phyloP scores from a whole-genome alignment of 2,329 filamentous ascomycete genomes.

The Whalleya microplaca region DNA sequence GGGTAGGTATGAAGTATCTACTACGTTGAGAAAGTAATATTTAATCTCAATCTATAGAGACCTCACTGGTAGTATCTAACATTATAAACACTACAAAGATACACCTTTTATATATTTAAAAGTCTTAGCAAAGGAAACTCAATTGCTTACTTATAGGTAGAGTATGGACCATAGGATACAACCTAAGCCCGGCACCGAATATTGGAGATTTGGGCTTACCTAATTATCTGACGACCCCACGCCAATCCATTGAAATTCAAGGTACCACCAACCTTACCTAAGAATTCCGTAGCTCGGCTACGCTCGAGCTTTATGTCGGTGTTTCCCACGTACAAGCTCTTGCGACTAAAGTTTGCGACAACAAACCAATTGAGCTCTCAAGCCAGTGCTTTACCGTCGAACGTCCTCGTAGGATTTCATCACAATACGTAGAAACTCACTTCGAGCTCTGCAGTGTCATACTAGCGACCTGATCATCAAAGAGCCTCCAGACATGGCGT shows the following conservation, averaged over 20 bases:
- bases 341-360: background rate
- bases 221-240: constrained; percentile 8
- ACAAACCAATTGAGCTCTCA: background rate
- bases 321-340: background rate
- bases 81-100: no score
- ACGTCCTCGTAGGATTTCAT: background rate
- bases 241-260: constrained; percentile 20
- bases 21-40: background rate
- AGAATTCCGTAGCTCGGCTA: background rate
- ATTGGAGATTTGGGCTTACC: no score
- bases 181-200: background rate
- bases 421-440: background rate
- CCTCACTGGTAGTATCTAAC: background rate
- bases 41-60: background rate
- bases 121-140: no score
- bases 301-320: background rate
- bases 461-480: background rate
- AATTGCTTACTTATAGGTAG: no score
- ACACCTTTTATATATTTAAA: no score
- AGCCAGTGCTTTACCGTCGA: background rate
- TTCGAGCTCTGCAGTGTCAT: background rate
- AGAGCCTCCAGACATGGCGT: constrained; percentile 47
- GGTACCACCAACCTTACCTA: no score
- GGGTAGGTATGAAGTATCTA: background rate
- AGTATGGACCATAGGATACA: no score